Evolutionary conservation across 73 alveolate species (phyloP), one percentile per base, ranked within the genome.

Genomic region (Blepharisma stoltei): DNA sequence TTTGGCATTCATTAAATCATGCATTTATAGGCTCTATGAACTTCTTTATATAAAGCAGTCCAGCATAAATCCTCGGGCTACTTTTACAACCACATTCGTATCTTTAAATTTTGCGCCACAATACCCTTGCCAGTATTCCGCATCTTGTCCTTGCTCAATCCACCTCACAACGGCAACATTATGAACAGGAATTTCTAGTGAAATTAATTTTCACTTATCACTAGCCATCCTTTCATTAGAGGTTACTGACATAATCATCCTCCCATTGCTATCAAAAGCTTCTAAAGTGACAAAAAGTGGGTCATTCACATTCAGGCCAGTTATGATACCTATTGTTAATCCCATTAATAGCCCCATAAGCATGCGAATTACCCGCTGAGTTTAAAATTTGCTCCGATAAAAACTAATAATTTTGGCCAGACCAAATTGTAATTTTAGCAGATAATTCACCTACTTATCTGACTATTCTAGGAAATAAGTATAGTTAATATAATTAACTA

Each of bases 81-180:
- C 48, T 20, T 20, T 60, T 14, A 8, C 14, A 60, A 60, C 73
- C 14, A 60, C 73, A 18, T 14, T 14, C 2, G 73, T 60, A 1
- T 25, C 45, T 60, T 25, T 60, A 25, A 60, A 60, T 20, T 47
- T 20, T 0, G 86, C 52, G 1, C 93, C 93, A 54, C 25, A 86
- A 54, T 66, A 73, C 0, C 93, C 93, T 48, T 81, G 89, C 93
- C 93, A 86, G 23, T 81, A 32, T 71, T 86, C 93, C 7, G 54
- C 78, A 69, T 86, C 93, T 66, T 67, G 55, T 23, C 93, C 93
- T 6, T 18, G 71, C 21, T 70, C 85, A 11, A 25, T 18, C 38
- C 85, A 55, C 21, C 75, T 32, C 8, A 86, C 45, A 14, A 1
- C 73, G 2, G 37, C 48, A 9, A 60, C 23, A 60, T 25, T 25